These are phyloP conservation scores for Lecanicillium sp. DNA, from an alignment of 2,329 filamentous ascomycete species.

Conservation along the genomic window DNA sequence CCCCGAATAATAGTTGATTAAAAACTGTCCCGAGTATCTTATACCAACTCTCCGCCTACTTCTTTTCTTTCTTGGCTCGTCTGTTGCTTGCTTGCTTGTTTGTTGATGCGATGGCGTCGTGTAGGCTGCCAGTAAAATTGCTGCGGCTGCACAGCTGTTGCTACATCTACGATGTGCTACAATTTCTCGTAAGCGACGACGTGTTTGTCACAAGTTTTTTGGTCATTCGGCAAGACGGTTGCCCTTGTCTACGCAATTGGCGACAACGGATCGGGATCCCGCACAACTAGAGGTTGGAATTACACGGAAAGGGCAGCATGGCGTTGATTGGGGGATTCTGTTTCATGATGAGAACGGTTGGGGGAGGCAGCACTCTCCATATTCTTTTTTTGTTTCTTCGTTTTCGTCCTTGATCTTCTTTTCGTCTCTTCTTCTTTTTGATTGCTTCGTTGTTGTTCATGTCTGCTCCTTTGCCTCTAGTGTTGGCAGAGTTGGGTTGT, in stretches of 20 bases:
- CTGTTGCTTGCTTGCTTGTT: conserved; percentile 3
- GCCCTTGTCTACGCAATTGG: too few species aligned
- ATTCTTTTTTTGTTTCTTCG: conserved; percentile 11
- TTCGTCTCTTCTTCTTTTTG: conserved; percentile 13
- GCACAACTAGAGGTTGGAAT: not conserved
- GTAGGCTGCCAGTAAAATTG: too few species aligned
- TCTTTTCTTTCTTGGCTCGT: conserved; percentile 13
- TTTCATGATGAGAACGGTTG: too few species aligned
- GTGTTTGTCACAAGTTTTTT: too few species aligned
- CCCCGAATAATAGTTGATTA: conserved; percentile 48
- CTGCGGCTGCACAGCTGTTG: too few species aligned
- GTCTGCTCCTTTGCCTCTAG: conserved; percentile 11
- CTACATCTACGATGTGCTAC: too few species aligned
- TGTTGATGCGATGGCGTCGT: not conserved
- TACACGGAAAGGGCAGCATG: not conserved
- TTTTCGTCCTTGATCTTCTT: conserved; percentile 10
- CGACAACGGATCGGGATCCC: not conserved
- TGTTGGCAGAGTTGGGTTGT: too few species aligned
- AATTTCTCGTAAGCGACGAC: too few species aligned
- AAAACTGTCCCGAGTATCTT: conserved; percentile 24
- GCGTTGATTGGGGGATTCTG: not conserved
- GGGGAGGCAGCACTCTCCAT: too few species aligned
- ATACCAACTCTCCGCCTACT: conserved; percentile 12
- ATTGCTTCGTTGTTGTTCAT: conserved; percentile 15
- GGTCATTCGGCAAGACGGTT: not conserved